Base-by-base conservation (phyloP, 2,329 filamentous ascomycete genomes). In the Calonectria pseudoreteaudii region DNA sequence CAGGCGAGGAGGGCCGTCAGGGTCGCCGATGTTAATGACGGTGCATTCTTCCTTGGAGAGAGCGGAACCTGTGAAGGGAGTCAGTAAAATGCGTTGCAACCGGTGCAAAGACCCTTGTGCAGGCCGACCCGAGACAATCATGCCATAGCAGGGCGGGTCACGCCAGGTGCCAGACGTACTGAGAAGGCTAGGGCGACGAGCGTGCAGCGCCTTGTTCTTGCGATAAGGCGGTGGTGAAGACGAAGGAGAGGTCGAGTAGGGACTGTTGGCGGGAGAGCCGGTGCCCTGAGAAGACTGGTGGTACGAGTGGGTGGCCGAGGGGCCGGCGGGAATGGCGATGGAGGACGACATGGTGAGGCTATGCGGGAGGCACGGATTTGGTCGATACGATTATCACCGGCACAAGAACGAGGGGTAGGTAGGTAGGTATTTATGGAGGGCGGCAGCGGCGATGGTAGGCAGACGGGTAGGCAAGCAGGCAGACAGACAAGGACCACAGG, bases 11-110 rank as follows among this genome's bases (percentile, higher is more conserved):
- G 91, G 90, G n/a, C 92, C 93, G 76, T 95, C 93, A 30, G 92
- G 91, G 75, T 94, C 91, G 52, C 93, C 94, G 77, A 96, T 91
- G 82, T 95, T 94, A 83, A 96, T 92, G 60, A 95, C 93, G n/a
- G 93, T 95, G 81, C 93, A 93, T 84, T 95, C 93, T 79, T 94
- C 90, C 83, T 94, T 92, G 56, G 91, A 91, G 74, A 96, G 88
- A 23, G 93, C 93, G 52, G 91, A 90, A 83, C 94, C 94, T 95
- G 77, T 31, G 65, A n/a, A 75, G 66, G 50, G 30, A 75, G 81
- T 85, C 77, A 86, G 84, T 67, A 38, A 30, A 28, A 11, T 76
- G 71, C 58, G 67, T 10, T 14, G 31, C 34, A 76, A 66, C 28
- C 34, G 11, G 56, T 38, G 56, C 56, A 26, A 38, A n/a, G 34